Evolutionary conservation across 257 asterid species (phyloP).

Genomic region (Plantago major): DNA sequence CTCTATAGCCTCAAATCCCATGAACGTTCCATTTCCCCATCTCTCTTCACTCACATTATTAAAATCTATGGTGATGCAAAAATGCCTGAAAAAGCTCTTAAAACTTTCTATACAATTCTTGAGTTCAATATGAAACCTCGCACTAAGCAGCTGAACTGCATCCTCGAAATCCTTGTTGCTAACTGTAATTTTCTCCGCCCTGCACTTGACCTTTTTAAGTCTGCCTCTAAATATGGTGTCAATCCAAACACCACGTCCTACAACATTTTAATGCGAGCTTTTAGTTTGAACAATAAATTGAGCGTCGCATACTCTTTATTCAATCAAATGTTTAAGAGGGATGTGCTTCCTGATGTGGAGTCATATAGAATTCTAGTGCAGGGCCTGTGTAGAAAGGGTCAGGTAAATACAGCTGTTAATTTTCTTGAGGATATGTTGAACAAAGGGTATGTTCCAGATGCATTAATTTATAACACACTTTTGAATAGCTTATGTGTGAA

Average conservation of each 20-base stretch:
- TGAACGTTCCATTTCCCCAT: constrained; percentile 46
- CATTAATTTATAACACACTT: constrained; percentile 67
- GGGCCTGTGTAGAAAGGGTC: constrained; percentile 89
- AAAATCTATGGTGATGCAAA: constrained; percentile 71
- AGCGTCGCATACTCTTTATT: constrained; percentile 78
- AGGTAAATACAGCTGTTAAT: constrained; percentile 81
- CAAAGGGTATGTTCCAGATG: constrained; percentile 87
- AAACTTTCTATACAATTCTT: constrained; percentile 71
- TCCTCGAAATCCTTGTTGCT: constrained; percentile 67
- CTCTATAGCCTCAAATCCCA: constrained; percentile 54
- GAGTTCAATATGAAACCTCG: constrained; percentile 70
- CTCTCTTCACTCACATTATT: constrained; percentile 74
- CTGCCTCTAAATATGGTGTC: constrained; percentile 65
- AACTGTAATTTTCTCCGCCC: constrained; percentile 48
- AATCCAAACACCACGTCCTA: constrained; percentile 60
- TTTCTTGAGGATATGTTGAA: constrained; percentile 89
- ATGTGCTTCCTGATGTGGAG: constrained; percentile 71
- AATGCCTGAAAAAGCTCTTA: constrained; percentile 64
- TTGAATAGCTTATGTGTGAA: constrained; percentile 86
- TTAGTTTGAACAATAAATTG: constrained; percentile 59
- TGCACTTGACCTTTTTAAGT: constrained; percentile 71
- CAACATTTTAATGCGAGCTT: constrained; percentile 81
- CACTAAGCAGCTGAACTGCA: constrained; percentile 63
- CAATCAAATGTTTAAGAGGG: constrained; percentile 70
- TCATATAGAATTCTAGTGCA: constrained; percentile 79